A percentile compares a stretch with the other conserved stretches of the same genome.
Evolutionary conservation across 352 stramenopile species (phyloP).

Genomic region (Plasmopara halstedii): DNA sequence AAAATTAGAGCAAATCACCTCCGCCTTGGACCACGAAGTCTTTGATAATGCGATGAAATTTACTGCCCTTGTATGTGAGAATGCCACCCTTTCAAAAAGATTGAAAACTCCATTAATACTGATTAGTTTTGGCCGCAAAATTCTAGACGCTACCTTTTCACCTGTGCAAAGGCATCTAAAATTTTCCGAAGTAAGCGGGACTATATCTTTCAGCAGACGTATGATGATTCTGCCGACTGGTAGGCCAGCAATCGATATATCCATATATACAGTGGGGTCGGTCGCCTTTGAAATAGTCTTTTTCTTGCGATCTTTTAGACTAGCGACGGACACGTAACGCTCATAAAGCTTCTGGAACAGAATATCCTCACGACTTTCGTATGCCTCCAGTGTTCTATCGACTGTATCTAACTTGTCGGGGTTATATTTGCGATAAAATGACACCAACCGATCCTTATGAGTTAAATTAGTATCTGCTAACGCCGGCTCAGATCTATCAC

Average conservation of each 20-base stretch:
- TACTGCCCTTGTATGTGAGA: conserved; percentile 81
- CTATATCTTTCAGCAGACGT: conserved; percentile 90
- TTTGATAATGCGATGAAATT: conserved; percentile 90
- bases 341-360: conserved; percentile 61
- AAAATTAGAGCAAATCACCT: conserved; percentile 16
- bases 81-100: conserved; percentile 12
- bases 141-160: conserved; percentile 45
- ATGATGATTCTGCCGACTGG: conserved; percentile 89
- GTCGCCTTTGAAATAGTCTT: conserved; percentile 37
- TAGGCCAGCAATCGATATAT: conserved; percentile 84
- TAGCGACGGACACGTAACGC: conserved; percentile 39
- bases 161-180: conserved; percentile 83
- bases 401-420: conserved; percentile 41
- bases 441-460: conserved; percentile 34
- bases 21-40: conserved; percentile 88
- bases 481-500: background rate
- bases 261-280: conserved; percentile 93
- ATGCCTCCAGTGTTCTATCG: conserved; percentile 48
- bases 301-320: conserved; percentile 38
- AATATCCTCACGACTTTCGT: conserved; percentile 50
- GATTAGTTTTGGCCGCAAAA: no score
- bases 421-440: conserved; percentile 72
- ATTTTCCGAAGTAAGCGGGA: conserved; percentile 94
- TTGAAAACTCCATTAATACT: no score
- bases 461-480: background rate